Evolutionary conservation across 148 eudicot genomes (phyloP).

Genomic region (Fagopyrum tataricum): DNA sequence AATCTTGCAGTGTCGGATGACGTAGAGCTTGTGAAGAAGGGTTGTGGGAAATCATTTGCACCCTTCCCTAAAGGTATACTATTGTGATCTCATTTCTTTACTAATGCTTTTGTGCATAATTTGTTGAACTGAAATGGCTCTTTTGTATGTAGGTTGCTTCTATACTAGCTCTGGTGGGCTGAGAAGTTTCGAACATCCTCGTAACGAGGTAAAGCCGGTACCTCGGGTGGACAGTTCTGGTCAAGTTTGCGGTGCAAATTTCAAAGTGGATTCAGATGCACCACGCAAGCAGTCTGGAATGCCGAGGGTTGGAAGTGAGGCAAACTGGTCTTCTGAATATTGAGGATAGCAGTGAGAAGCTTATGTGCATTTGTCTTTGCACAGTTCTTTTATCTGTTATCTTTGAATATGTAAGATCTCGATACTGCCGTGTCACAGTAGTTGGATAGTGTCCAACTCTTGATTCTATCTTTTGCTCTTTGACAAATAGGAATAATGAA

Average conservation of each 20-base stretch:
- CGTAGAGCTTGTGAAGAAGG: constrained; percentile 57
- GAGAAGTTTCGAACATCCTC: constrained; percentile 82
- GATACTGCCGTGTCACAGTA: background rate
- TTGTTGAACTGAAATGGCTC: background rate
- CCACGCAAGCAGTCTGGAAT: constrained; percentile 46
- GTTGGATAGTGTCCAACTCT: constrained; percentile 4
- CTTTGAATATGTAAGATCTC: background rate
- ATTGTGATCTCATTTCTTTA: background rate
- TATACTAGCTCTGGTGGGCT: constrained; percentile 76
- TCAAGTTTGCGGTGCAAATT: constrained; percentile 78
- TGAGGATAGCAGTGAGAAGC: constrained; percentile 13
- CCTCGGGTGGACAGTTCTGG: constrained; percentile 91
- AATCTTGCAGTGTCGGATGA: constrained; percentile 66
- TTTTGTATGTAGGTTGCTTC: constrained; percentile 54
- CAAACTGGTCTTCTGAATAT: constrained; percentile 75
- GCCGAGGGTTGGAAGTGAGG: constrained; percentile 85
- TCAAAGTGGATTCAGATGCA: constrained; percentile 64
- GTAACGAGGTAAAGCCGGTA: constrained; percentile 68
- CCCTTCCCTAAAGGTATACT: constrained; percentile 68
- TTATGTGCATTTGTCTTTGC: background rate
- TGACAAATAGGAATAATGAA: constrained; percentile 4
- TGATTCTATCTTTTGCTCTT: background rate
- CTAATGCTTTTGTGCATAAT: background rate
- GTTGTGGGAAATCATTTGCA: constrained; percentile 60
- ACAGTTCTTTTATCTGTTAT: background rate